Evolutionary conservation across 2,329 filamentous ascomycete species (phyloP), one percentile per base, ranked within the genome.

Genomic region (Clarireedia paspali): DNA sequence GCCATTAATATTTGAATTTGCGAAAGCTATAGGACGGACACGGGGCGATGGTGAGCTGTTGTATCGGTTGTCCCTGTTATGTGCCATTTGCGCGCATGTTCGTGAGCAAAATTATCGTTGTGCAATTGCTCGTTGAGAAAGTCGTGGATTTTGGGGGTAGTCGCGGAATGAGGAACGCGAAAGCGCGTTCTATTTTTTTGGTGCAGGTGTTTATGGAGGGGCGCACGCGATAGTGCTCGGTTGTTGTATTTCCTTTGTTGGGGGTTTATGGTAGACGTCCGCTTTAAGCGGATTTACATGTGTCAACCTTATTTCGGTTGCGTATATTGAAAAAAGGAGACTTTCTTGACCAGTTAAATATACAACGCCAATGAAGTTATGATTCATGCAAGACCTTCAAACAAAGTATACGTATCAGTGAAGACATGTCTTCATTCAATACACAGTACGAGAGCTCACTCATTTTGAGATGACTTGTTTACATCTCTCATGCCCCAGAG

Each of bases 1-100:
- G 24, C 46, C 46, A 36, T 27, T 50, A 14, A 30, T 24, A 36
- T 55, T 55, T 6, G 23, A 34, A 6, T 50, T 55, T 14, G 53
- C 17, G 15, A 15, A 17, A 15, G 26, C 24, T 50, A 45, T 45
- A 14, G 36, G 17, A 44, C 53, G 39, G n/a, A 30, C 47, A 34
- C 53, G 53, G 20, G 53, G 53, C n/a, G 53, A 55, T 17, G 53
- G 53, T 17, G 53, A 55, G 38, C 53, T 55, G 17, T 55, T 47
- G 12, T 55, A 55, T 42, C 53, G 53, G 42, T 26, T 36, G 42
- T 55, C 46, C 36, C 50, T 55, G 17, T 36, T 50, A 44, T 47
- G 39, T 42, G 53, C 53, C 53, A 55, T 55, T 44, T 50, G 47
- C 20, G 24, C 46, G 46, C 53, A 55, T 55, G n/a, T 55, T 50